Conservation (phyloP, 2,329 filamentous ascomycete genomes). For the Arthrobotrys sphaeroides region DNA sequence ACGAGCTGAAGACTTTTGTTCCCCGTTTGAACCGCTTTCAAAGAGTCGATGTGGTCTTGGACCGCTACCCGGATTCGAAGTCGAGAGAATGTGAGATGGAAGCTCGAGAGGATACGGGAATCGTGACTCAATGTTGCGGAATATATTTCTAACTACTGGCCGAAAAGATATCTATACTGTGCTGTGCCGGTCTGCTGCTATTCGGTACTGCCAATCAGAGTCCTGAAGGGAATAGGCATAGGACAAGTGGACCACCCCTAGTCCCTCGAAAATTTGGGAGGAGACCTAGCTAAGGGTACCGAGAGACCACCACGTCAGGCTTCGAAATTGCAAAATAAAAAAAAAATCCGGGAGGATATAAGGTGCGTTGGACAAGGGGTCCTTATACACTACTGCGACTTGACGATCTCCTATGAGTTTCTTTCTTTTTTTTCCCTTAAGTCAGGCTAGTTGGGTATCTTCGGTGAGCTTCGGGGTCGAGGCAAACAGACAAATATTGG, state of each 20-base stretch:
- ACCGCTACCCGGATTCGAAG: conserved; percentile 1
- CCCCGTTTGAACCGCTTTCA: conserved; percentile 28
- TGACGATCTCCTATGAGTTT: conserved; percentile 49
- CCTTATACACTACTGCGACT: conserved; percentile 53
- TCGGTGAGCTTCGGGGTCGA: conserved; percentile 44
- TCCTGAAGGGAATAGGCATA: conserved; percentile 47
- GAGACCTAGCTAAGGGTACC: conserved; percentile 50
- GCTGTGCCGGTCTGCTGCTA: conserved; percentile 47
- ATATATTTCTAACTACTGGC: conserved; percentile 48
- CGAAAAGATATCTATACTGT: conserved; percentile 48
- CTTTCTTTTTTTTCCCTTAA: conserved; percentile 31
- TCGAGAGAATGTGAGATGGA: conserved; percentile 15
- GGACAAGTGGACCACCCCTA: conserved; percentile 53
- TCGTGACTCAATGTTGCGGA: conserved; percentile 39
- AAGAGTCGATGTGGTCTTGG: conserved; percentile 31
- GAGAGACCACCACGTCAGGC: conserved; percentile 54
- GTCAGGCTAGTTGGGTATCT: conserved; percentile 33
- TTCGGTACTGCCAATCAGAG: conserved; percentile 51
- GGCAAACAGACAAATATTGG: conserved; percentile 33
- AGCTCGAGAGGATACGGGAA: conserved; percentile 17
- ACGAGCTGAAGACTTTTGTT: conserved; percentile 40
- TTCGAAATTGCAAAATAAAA: conserved; percentile 54
- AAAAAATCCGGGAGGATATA: conserved; percentile 52
- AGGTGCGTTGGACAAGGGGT: conserved; percentile 54
- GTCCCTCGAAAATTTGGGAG: conserved; percentile 52